Evolutionary conservation across 2,329 filamentous ascomycete species (phyloP).

Genomic region (Colletotrichum echinochloae): DNA sequence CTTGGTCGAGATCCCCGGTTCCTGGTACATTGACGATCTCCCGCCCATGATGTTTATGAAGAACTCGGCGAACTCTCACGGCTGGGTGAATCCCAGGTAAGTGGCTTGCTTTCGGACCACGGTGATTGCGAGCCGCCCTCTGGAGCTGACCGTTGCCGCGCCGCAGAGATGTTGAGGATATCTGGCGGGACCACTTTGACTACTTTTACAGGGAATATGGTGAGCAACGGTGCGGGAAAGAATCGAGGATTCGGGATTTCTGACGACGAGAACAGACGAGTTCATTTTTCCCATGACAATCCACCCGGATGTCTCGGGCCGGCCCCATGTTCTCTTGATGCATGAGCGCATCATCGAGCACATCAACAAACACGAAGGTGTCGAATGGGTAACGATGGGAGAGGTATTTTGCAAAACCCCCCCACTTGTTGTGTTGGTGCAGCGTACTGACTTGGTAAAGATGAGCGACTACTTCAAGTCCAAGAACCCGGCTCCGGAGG

Average conservation of each 20-base stretch:
- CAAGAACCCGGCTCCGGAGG: constrained; percentile 68
- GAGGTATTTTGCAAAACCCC: constrained; percentile 51
- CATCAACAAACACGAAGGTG: constrained; percentile 71
- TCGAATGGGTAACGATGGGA: constrained; percentile 77
- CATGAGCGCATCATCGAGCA: constrained; percentile 78
- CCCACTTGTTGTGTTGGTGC: too few species aligned
- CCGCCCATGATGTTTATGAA: constrained; percentile 82
- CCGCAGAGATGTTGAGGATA: constrained; percentile 67
- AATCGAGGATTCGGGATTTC: too few species aligned
- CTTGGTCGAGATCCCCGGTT: constrained; percentile 73
- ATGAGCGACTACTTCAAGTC: constrained; percentile 80
- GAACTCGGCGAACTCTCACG: constrained; percentile 71
- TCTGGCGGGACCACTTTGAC: constrained; percentile 75
- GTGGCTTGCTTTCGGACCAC: background rate
- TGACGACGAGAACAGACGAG: constrained; percentile 60
- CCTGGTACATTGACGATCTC: constrained; percentile 73
- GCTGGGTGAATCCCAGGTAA: constrained; percentile 63
- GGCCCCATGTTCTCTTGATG: constrained; percentile 79
- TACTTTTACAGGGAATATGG: constrained; percentile 80
- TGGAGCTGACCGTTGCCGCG: background rate
- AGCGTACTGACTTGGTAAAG: constrained; percentile 6
- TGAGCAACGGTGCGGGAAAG: background rate
- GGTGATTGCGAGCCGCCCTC: rapidly evolving
- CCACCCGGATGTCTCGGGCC: constrained; percentile 78
- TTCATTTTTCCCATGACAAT: constrained; percentile 84